phyloP scores from a whole-genome alignment of 2,329 filamentous ascomycete species.

The Cordyceps cateniannulata region DNA sequence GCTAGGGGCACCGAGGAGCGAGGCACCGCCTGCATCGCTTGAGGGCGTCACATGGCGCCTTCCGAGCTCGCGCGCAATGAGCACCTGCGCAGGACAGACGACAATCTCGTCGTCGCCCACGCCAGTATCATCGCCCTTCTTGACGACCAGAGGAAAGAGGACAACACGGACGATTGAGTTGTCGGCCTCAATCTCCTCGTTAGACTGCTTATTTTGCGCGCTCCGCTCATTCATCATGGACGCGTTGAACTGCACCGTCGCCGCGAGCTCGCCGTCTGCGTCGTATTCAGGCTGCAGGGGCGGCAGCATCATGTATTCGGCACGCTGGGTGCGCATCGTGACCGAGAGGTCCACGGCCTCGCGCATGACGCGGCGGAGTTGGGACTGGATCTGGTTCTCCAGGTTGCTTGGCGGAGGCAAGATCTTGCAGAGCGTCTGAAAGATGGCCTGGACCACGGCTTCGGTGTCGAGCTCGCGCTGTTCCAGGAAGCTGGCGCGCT shows the following conservation, averaged over 20 bases:
- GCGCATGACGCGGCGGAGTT: slow-evolving; percentile 79
- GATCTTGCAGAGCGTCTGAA: slow-evolving; percentile 74
- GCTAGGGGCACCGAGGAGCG: slow-evolving; percentile 31
- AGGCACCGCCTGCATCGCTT: slow-evolving; percentile 46
- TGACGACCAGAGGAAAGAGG: slow-evolving; percentile 92
- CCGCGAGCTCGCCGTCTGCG: slow-evolving; percentile 79
- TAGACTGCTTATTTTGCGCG: slow-evolving; percentile 50
- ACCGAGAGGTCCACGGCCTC: slow-evolving; percentile 86
- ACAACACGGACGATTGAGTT: slow-evolving; percentile 81
- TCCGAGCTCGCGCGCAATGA: slow-evolving; percentile 55
- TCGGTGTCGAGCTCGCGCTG: slow-evolving; percentile 89
- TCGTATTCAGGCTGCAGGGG: slow-evolving; percentile 94
- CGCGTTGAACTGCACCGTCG: slow-evolving; percentile 87
- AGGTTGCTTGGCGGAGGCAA: slow-evolving; percentile 80
- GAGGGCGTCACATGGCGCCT: slow-evolving; percentile 37
- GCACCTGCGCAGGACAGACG: slow-evolving; percentile 88
- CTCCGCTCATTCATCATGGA: slow-evolving; percentile 91
- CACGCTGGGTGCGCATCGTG: slow-evolving; percentile 94
- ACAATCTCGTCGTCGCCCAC: slow-evolving; percentile 91
- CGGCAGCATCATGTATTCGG: slow-evolving; percentile 98
- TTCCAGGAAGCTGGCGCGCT: slow-evolving; percentile 68
- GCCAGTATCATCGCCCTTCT: slow-evolving; percentile 85
- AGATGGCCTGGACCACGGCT: slow-evolving; percentile 82
- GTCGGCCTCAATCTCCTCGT: slow-evolving; percentile 73
- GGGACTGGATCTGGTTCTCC: slow-evolving; percentile 73